Evolutionary conservation across 208 protist species (phyloP).

Genomic region (Trypanosoma boissoni): DNA sequence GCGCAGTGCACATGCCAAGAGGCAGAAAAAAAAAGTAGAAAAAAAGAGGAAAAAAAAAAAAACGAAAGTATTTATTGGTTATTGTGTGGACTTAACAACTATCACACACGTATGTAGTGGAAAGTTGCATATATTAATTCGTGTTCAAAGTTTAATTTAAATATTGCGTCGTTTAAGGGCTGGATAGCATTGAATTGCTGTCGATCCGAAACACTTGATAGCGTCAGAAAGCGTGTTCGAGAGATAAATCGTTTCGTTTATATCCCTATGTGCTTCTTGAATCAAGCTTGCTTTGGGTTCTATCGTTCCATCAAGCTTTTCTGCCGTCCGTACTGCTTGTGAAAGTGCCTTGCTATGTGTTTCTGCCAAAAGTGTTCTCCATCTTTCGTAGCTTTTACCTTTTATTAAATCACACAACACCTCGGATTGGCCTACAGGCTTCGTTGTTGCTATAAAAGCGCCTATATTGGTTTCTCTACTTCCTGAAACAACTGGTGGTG

Average conservation of each 20-base stretch:
- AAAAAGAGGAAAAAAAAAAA: slow-evolving; percentile 8
- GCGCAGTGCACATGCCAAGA: not conserved
- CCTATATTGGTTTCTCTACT: no score
- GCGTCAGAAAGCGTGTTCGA: not conserved
- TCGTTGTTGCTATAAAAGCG: not conserved
- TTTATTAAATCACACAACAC: not conserved
- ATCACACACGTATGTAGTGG: no score
- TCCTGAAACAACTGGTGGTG: no score
- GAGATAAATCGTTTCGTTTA: not conserved
- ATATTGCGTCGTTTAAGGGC: not conserved
- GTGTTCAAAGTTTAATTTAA: not conserved
- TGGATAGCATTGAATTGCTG: not conserved
- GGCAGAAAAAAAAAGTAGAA: not conserved
- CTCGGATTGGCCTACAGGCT: no score
- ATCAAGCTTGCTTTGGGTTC: not conserved
- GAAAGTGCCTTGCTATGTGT: not conserved
- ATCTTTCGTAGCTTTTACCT: not conserved
- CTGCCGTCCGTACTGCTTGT: not conserved
- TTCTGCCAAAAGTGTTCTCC: not conserved
- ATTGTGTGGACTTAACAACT: no score
- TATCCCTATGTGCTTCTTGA: not conserved
- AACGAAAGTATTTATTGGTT: no score
- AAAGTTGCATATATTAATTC: not conserved
- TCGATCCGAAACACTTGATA: not conserved
- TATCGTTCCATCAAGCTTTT: not conserved